Evolutionary conservation across 768 basidiomycete species (phyloP), one percentile per base, ranked within the genome.

Genomic region (Tulasnella sp.): DNA sequence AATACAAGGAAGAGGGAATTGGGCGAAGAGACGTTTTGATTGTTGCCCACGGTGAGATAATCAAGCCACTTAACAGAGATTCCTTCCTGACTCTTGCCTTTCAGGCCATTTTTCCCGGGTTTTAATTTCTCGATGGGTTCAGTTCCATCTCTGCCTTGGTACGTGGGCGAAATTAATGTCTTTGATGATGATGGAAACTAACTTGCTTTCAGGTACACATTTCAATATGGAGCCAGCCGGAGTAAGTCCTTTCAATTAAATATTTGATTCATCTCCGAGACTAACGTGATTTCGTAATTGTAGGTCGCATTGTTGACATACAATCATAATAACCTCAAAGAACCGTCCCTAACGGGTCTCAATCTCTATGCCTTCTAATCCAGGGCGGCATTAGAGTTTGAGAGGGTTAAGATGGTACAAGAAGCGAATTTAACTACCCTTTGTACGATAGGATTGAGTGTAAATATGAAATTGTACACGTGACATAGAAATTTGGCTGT

Each of bases 221-320:
- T 85, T 89, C 65, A 81, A 82, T 52, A 79, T 87, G n/a, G 85
- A 86, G 61, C 79, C 88, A 10, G 84, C 80, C 61, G 81, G 84
- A 48, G 81, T 88, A 66, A 62, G 74, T 62, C 7, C 9, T 33
- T 43, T 48, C 37, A 3, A 48, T 37, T 43, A 9, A 31, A 28
- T 15, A 12, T n/a, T n/a, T 28, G 25, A 13, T n/a, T 48, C 6
- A 9, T n/a, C 16, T 13, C 19, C 5, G 45, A 13, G 20, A n/a
- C 43, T 35, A 32, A 29, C 3, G 48, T 22, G 48, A 25, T 42
- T 16, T 7, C 25, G 40, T 6, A n/a, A 40, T 37, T 12, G 33
- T 55, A 88, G 86, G 73, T 90, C 48, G 76, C 83, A 12, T 73
- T 90, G 19, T 69, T 92, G 22, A 75, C 83, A 24, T 93, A 95